Evolutionary conservation across 2,329 filamentous ascomycete species (phyloP).

Genomic region (Phialophora expanda): DNA sequence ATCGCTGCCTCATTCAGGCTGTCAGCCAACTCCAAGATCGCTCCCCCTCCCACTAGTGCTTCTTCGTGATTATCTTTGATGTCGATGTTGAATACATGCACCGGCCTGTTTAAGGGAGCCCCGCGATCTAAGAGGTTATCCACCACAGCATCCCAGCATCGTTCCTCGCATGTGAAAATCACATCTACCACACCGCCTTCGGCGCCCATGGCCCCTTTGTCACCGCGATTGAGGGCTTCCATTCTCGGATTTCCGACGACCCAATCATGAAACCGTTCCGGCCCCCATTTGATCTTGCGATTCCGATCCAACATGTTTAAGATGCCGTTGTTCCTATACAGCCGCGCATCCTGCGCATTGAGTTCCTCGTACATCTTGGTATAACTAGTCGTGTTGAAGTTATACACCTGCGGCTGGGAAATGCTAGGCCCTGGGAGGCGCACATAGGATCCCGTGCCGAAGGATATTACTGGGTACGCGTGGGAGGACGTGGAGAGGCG

Average conservation of each 20-base stretch:
- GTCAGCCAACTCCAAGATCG: conserved; percentile 89
- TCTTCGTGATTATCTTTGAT: conserved; percentile 99
- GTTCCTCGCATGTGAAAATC: conserved; percentile 95
- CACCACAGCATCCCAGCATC: conserved; percentile 97
- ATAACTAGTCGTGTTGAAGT: conserved; percentile 97
- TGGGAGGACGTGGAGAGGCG: conserved; percentile 83
- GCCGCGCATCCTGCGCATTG: conserved; percentile 77
- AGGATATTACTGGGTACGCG: conserved; percentile 93
- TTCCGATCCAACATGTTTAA: conserved; percentile 96
- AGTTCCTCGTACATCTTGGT: conserved; percentile 93
- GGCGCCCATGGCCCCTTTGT: conserved; percentile 78
- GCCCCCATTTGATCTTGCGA: conserved; percentile 88
- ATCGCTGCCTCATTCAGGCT: conserved; percentile 78
- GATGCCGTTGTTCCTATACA: conserved; percentile 91
- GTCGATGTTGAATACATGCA: conserved; percentile 98
- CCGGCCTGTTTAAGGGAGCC: conserved; percentile 83
- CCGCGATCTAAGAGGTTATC: conserved; percentile 90
- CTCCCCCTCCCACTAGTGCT: conserved; percentile 84
- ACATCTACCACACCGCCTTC: conserved; percentile 91
- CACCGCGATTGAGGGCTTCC: conserved; percentile 68
- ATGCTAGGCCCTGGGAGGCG: conserved; percentile 90
- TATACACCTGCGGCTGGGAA: conserved; percentile 93
- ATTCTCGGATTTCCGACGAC: conserved; percentile 81
- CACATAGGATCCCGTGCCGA: conserved; percentile 93
- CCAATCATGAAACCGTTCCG: conserved; percentile 99